These are phyloP conservation scores for Xylaria sp. DNA, from an alignment of 2,329 filamentous ascomycete genomes.

Conservation along the genomic window DNA sequence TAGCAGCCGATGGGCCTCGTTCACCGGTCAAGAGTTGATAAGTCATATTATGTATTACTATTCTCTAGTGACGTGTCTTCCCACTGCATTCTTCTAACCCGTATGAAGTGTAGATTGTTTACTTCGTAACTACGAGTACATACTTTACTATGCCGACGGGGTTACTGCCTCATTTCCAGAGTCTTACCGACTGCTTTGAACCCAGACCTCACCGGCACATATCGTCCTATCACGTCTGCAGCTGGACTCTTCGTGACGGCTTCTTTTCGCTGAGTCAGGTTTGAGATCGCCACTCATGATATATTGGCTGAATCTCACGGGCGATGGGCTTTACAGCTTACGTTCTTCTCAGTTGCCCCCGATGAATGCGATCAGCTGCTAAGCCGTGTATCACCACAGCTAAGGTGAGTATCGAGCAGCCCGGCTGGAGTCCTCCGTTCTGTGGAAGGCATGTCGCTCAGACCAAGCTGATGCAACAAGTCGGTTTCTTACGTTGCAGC, in stretches of 20 bases:
- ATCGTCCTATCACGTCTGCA: not conserved
- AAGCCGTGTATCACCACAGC: not conserved
- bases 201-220: not conserved
- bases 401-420: not conserved
- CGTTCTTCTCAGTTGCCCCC: no score
- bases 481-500: no score
- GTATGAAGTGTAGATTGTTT: not conserved
- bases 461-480: no score
- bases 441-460: no score
- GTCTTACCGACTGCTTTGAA: not conserved
- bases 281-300: not conserved
- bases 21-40: not conserved
- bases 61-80: slow-evolving; percentile 3
- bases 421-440: not conserved
- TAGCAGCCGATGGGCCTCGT: not conserved
- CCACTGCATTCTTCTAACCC: not conserved
- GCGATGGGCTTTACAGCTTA: no score
- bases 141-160: not conserved
- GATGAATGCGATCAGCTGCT: no score
- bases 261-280: slow-evolving; percentile 10
- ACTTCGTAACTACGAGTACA: not conserved
- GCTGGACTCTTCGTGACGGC: not conserved
- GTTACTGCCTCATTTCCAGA: not conserved
- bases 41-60: not conserved
- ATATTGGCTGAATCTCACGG: no score